phyloP scores from a whole-genome alignment of 1,284 basidiomycete genomes.

The Coniophora puteana region DNA sequence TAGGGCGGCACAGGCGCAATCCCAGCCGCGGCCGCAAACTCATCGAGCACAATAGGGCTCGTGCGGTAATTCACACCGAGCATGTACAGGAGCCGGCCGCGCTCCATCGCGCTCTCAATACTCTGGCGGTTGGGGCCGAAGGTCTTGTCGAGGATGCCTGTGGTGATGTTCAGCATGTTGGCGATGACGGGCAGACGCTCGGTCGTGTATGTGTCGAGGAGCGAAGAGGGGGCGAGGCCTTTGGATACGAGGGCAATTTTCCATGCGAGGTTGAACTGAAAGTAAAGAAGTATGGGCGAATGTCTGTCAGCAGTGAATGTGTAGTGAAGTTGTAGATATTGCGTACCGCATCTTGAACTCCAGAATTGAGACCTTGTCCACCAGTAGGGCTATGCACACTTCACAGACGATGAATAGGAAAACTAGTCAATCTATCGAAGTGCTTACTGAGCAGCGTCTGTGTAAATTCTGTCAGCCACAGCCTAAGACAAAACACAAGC shows the following conservation, averaged over 20 bases:
- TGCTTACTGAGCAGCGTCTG: conserved; percentile 23
- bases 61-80: conserved; percentile 21
- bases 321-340: background rate
- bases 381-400: conserved; percentile 21
- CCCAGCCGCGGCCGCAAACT: conserved; percentile 4
- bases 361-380: conserved; percentile 17
- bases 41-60: conserved; percentile 21
- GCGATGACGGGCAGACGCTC: conserved; percentile 29
- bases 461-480: background rate
- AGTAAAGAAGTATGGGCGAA: too few species aligned
- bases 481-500: background rate
- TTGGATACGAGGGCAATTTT: conserved; percentile 22
- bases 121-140: too few species aligned
- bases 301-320: background rate
- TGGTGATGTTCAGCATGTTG: conserved; percentile 25
- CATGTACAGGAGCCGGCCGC: conserved; percentile 12
- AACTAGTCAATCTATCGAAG: background rate
- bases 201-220: conserved; percentile 24
- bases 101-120: background rate
- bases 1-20: conserved; percentile 1
- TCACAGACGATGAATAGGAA: background rate
- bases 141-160: conserved; percentile 11
- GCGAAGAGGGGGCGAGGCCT: conserved; percentile 14
- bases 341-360: conserved; percentile 18
- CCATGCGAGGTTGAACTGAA: conserved; percentile 25